These are phyloP conservation scores for Pharnaceum exiguum DNA, from an alignment of 148 eudicot species.

Conservation along the genomic window DNA sequence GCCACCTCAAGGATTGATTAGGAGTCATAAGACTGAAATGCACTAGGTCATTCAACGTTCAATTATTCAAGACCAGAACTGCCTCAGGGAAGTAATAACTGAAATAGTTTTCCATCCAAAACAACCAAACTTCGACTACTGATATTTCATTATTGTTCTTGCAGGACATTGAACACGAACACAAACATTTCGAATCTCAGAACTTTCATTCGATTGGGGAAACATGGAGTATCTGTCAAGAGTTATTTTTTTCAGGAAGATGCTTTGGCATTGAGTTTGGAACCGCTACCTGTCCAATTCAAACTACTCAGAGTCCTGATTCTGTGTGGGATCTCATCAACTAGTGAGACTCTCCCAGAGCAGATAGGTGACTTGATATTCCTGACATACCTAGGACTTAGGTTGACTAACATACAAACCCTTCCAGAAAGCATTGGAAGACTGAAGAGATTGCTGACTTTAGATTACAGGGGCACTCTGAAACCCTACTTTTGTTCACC, in stretches of 20 bases:
- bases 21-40: no score
- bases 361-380: constrained; percentile 18
- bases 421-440: constrained; percentile 14
- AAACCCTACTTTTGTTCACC: background rate
- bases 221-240: constrained; percentile 16
- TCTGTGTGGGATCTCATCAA: constrained; percentile 7
- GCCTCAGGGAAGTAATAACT: no score
- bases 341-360: constrained; percentile 14
- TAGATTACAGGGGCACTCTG: constrained; percentile 9
- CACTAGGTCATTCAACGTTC: no score
- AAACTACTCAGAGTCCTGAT: constrained; percentile 22
- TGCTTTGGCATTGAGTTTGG: background rate
- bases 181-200: constrained; percentile 11
- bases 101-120: no score
- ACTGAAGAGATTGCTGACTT: constrained; percentile 10
- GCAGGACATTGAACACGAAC: constrained; percentile 5
- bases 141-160: background rate
- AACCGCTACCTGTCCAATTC: constrained; percentile 12
- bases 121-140: no score
- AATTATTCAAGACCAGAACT: no score
- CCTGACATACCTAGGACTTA: constrained; percentile 22
- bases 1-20: no score
- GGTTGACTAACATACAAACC: constrained; percentile 8
- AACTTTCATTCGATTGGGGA: constrained; percentile 16
- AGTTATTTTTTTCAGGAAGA: constrained; percentile 9